Evolutionary conservation across 2,329 filamentous ascomycete genomes (phyloP), one percentile per base, ranked within the genome.

Genomic region (Lojkania enalia): DNA sequence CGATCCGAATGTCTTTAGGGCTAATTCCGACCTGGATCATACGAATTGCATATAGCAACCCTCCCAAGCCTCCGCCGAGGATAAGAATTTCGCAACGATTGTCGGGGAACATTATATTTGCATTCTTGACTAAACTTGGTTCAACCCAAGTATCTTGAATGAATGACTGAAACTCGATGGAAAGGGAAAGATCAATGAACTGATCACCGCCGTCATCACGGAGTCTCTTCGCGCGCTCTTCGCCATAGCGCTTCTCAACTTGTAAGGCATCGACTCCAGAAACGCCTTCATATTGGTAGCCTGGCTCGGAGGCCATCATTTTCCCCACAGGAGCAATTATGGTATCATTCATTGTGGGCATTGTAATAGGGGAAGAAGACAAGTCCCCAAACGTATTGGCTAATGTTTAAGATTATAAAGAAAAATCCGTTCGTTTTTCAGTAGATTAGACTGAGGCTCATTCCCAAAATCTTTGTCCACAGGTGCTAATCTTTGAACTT

Each of bases 41-140:
- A 1, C 67, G 61, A 2, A 70, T 63, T 3, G 71, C 72, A 44
- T 62, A 69, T 2, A 73, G 42, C 4, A 75, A 58, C 3, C 71
- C 74, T 4, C 66, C 67, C 44, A 59, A 70, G 0, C 73, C 74
- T 14, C 66, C 70, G 15, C 74, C 72, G 6, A 73, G 53, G 19
- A 74, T 67, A n/a, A 72, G 51, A 14, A 65, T 9, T 51, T 55
- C 57, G 40, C 45, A 52, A 6, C 46, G 44, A 33, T 46, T 39
- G 19, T 42, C 21, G 1, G 41, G 48, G 27, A 54, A 56, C 46
- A 50, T 37, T 19, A 46, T 20, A 2, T 16, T 38, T 11, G 23
- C 42, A 25, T 52, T 47, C 44, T 50, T 43, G 14, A 52, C 20
- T 3, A 20, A 35, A 1, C 35, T n/a, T 14, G 42, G 18, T 16